Evolutionary conservation across 192 early-diverging fungal genomes (phyloP).

Genomic region (Neocallimastix lanati): DNA sequence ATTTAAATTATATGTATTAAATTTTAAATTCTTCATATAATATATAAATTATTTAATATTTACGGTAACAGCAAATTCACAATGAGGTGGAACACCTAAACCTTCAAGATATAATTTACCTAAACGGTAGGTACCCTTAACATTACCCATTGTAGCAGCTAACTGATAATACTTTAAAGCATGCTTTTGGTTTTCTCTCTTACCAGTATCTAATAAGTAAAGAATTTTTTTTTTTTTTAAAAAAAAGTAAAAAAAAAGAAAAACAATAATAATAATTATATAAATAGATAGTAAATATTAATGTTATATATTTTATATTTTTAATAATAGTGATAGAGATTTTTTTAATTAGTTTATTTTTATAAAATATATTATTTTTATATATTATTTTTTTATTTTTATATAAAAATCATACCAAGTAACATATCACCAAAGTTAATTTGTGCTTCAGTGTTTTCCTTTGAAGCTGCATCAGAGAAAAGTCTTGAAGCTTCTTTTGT

Average conservation of each 20-base stretch:
- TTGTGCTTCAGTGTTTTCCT: constrained; percentile 56
- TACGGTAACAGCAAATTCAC: constrained; percentile 47
- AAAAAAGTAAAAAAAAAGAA: neutral
- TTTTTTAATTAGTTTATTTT: no score
- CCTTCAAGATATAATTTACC: constrained; percentile 50
- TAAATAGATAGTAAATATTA: no score
- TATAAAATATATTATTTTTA: no score
- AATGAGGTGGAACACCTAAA: constrained; percentile 22
- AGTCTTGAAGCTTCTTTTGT: constrained; percentile 33
- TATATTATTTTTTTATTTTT: no score
- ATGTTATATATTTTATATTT: no score
- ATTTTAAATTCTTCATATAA: no score
- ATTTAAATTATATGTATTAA: no score
- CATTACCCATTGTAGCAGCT: constrained; percentile 43
- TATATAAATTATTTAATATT: no score
- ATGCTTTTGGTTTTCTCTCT: neutral
- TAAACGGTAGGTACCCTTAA: constrained; percentile 64
- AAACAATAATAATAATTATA: no score
- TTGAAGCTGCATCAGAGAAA: constrained; percentile 49
- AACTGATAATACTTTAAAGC: constrained; percentile 32
- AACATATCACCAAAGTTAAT: constrained; percentile 46
- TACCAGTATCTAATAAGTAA: constrained; percentile 6
- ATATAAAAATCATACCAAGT: constrained; percentile 7
- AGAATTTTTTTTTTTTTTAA: constrained; percentile 7
- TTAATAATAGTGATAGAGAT: no score